Evolutionary conservation across 805 yeast genomes (phyloP), one percentile per base, ranked within the genome.

Genomic region (Lipomyces sp.): DNA sequence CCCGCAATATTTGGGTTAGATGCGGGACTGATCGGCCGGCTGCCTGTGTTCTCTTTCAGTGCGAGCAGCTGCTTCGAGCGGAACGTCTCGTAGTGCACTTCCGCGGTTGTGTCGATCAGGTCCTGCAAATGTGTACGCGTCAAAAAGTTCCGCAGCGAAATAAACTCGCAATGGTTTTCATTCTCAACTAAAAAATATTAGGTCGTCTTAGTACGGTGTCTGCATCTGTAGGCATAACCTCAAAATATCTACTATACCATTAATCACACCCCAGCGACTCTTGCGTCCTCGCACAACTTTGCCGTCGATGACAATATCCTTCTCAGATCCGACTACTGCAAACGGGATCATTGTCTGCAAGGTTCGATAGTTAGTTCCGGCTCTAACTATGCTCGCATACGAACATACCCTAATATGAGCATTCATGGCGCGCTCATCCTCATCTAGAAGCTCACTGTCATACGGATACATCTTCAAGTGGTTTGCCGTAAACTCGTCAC

Each of bases 71-170:
- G 98, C 71, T 90, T 89, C 19, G 95, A 77, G 72, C 98, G 83
- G 74, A 90, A 93, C 47, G 82, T 76, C 74, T 93, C 98, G 70
- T 93, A 93, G 69, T 93, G 98, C 47, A 82, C 77, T 60, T 80
- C 75, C 1, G 95, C 74, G 3, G 98, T 93, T 11, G 95, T 81
- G 70, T 93, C 98, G 63, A 93, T 90, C 68, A 93, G 81, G 68
- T 91, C 98, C 69, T 89, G 97, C 64, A 93, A 76, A 69, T 93
- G 97, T 7, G 98, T 88, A 73, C 96, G 82, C 40, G 96, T 88
- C 65, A 93, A 79, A 69, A 93, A 93, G 68, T 88, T 95, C 72
- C 97, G 81, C 66, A 93, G 80, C 63, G 87, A 89, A 34, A 88
- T 87, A 75, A 93, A 93, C 73, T 93, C 98, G 71, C 96, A 89